phyloP scores from a whole-genome alignment of 164 flowering plant genomes.

The grape (Vitis vinifera) region ASM3070453v1 NC_081808.1:8940001-8940500 shows the following conservation, averaged over 20 bases:
- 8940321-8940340: background rate
- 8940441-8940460: constrained; percentile 30
- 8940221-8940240: constrained; percentile 14
- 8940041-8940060: too few relatives aligned
- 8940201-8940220: constrained; percentile 19
- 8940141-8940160: too few relatives aligned
- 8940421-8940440: constrained; percentile 30
- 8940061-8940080: too few relatives aligned
- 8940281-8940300: constrained; percentile 14
- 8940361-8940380: constrained; percentile 23
- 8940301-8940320: background rate
- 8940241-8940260: constrained; percentile 9
- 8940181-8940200: constrained; percentile 16
- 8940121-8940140: too few relatives aligned
- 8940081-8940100: too few relatives aligned
- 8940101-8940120: too few relatives aligned
- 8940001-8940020: too few relatives aligned
- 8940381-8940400: constrained; percentile 31
- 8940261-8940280: too few relatives aligned
- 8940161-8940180: background rate
- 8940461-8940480: constrained; percentile 18
- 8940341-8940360: background rate
- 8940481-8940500: background rate
- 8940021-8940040: too few relatives aligned
- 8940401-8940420: constrained; percentile 25